Evolutionary conservation across 768 basidiomycete species (phyloP).

Genomic region (Auricularia cornea): DNA sequence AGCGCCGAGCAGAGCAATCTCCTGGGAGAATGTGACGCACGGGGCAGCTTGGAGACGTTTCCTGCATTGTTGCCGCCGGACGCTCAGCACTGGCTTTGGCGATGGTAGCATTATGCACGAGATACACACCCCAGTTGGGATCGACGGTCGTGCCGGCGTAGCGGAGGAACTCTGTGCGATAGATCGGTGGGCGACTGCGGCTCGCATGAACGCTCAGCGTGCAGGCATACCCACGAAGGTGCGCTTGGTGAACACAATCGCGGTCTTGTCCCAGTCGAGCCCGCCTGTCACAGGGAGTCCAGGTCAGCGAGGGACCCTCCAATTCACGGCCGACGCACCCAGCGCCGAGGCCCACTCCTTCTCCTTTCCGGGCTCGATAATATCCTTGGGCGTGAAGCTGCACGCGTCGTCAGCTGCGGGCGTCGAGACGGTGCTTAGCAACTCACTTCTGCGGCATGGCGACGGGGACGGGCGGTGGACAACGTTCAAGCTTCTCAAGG

Average conservation of each 20-base stretch:
- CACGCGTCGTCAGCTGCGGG: not conserved
- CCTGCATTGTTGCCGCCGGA: not conserved
- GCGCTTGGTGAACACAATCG: conserved; percentile 73
- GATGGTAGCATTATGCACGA: not conserved
- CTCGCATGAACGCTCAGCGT: conserved; percentile 1
- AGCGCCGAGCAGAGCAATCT: no score
- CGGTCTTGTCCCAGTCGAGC: conserved; percentile 73
- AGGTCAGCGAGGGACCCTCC: not conserved
- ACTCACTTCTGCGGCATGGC: not conserved
- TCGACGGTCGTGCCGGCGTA: conserved; percentile 71
- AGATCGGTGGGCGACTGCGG: conserved; percentile 4
- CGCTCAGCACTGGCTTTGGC: not conserved
- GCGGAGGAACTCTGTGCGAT: conserved; percentile 27
- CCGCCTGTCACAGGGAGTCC: conserved; percentile 37
- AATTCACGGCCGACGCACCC: conserved; percentile 30
- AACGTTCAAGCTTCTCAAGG: not conserved
- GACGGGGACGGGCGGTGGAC: not conserved
- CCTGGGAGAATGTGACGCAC: conserved; percentile 29
- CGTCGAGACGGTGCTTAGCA: not conserved
- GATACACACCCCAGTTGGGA: conserved; percentile 44
- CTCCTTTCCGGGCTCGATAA: not conserved
- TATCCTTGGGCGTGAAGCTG: not conserved
- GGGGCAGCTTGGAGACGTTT: conserved; percentile 68
- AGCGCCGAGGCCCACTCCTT: conserved; percentile 56
- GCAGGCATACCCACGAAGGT: conserved; percentile 63